phyloP scores from a whole-genome alignment of 2,329 filamentous ascomycete species.

The Aureobasidium namibiae region DNA sequence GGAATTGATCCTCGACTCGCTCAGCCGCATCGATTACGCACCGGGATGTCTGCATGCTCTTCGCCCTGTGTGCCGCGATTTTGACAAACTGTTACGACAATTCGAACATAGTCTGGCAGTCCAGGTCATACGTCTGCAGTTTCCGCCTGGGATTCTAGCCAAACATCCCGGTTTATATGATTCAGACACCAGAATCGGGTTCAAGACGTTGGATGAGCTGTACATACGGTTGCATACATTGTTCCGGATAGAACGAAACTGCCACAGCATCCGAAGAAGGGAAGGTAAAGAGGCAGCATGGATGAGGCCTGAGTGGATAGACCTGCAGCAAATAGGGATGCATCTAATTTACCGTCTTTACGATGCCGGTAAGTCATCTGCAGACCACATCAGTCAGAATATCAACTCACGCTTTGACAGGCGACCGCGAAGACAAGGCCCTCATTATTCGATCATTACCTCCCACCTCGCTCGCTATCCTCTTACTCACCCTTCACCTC shows the following conservation, averaged over 20 bases:
- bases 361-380: conserved; percentile 16
- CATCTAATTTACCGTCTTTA: conserved; percentile 25
- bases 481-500: conserved; percentile 26
- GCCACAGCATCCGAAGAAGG: conserved; percentile 21
- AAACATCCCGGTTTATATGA: conserved; percentile 19
- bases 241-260: conserved; percentile 19
- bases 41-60: conserved; percentile 19
- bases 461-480: conserved; percentile 23
- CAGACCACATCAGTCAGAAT: background rate
- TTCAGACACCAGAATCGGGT: conserved; percentile 14
- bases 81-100: conserved; percentile 21
- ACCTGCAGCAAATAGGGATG: conserved; percentile 24
- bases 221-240: conserved; percentile 19
- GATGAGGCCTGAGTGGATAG: conserved; percentile 25
- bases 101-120: conserved; percentile 24
- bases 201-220: conserved; percentile 18
- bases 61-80: conserved; percentile 20
- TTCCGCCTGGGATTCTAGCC: conserved; percentile 12
- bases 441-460: conserved; percentile 22
- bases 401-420: background rate
- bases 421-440: conserved; percentile 12
- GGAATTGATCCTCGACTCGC: conserved; percentile 22
- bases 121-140: conserved; percentile 18
- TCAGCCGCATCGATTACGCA: conserved; percentile 23
- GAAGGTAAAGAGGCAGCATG: conserved; percentile 22